These are phyloP conservation scores for Penicillium janthinellum DNA, from an alignment of 2,329 filamentous ascomycete genomes.

Conservation along the genomic window DNA sequence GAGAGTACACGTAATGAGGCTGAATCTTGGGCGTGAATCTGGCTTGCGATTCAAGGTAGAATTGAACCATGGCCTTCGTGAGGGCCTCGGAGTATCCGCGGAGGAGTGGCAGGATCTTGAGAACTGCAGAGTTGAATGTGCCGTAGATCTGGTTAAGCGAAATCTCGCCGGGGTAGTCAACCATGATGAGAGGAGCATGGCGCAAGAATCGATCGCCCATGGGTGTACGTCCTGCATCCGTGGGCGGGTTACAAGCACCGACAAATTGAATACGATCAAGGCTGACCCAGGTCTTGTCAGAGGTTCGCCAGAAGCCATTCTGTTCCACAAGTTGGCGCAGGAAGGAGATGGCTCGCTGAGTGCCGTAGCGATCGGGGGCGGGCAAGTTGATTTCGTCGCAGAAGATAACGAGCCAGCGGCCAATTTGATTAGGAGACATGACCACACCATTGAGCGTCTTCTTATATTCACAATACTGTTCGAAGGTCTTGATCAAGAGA, in stretches of 20 bases:
- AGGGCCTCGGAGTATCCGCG: slow-evolving; percentile 92
- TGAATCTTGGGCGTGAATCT: slow-evolving; percentile 96
- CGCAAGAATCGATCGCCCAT: slow-evolving; percentile 91
- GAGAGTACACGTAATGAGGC: slow-evolving; percentile 98
- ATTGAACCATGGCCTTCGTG: slow-evolving; percentile 95
- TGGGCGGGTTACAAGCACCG: slow-evolving; percentile 96
- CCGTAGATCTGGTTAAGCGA: slow-evolving; percentile 97
- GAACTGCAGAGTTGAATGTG: slow-evolving; percentile 92
- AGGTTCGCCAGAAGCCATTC: slow-evolving; percentile 98
- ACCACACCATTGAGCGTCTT: slow-evolving; percentile 97
- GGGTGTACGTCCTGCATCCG: slow-evolving; percentile 92
- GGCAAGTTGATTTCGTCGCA: slow-evolving; percentile 99
- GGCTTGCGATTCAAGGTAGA: slow-evolving; percentile 92
- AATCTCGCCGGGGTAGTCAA: slow-evolving; percentile 94
- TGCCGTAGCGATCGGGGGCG: slow-evolving; percentile 95
- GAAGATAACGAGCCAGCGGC: slow-evolving; percentile 97
- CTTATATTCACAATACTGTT: slow-evolving; percentile 99
- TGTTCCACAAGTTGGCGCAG: slow-evolving; percentile 96
- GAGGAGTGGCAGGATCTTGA: slow-evolving; percentile 95
- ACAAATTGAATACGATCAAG: slow-evolving; percentile 98
- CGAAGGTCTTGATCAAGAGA: slow-evolving; percentile 97
- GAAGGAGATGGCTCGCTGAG: slow-evolving; percentile 96
- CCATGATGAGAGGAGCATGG: slow-evolving; percentile 98
- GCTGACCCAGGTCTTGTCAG: slow-evolving; percentile 96
- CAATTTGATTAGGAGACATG: slow-evolving; percentile 93